Evolutionary conservation across 106 monocot species (phyloP), one percentile per base, ranked within the genome.

Genomic region (Iris macrosiphon): DNA sequence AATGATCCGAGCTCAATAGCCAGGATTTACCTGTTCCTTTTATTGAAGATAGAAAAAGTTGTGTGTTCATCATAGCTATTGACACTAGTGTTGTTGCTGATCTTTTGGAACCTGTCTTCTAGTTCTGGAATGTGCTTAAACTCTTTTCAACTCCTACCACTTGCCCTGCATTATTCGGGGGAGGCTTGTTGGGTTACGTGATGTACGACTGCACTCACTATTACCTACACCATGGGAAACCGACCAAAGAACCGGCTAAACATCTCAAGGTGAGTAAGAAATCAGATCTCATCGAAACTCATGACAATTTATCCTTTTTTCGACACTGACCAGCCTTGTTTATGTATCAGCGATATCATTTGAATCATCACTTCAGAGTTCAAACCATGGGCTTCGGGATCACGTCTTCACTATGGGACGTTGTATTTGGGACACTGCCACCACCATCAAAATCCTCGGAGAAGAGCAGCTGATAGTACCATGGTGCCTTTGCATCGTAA

Each of bases 121-220:
- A 91, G 84, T 78, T 91, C 55, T 91, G 74, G 63, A 69, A 70
- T 55, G 25, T 91, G 43, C 49, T 82, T 24, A 79, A 54, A 26
- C 40, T 79, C 7, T 7, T 76, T 0, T 51, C 82, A 25, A 79
- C 75, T 4, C 70, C 72, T 11, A 62, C 92, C 3, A 34, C 73
- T 3, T 27, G 75, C 32, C 92, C 82, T 20, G 82, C 73, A 4
- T 32, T 92, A 31, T 92, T 86, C 38, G 82, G 65, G 47, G 92
- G 92, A 27, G 82, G 79, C 21, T 58, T 92, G 49, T 49, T 92
- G 67, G 91, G 94, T 34, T 94, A 94, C 60, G 94, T 94, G 57
- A 69, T 85, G 34, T 94, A 95, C 54, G 95, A 95, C 37, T 95
- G 95, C 68, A 95, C 85, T 18, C 95, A 89, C 49, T 95, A 95